Conservation (phyloP, 768 basidiomycete species). For the Paxillus rubicundulus region DNA sequence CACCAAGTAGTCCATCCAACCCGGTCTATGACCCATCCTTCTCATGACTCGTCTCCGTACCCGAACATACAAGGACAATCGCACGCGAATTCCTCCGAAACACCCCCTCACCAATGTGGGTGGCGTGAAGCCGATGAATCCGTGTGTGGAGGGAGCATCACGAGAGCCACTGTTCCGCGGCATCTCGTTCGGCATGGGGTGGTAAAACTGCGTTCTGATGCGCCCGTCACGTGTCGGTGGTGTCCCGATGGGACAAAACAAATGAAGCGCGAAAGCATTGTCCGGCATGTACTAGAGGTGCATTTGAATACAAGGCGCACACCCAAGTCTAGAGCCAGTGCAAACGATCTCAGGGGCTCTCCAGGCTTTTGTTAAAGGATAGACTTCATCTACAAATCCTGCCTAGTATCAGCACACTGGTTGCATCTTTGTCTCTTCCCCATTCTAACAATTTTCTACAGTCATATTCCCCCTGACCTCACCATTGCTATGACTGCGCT, state of each 20-base stretch:
- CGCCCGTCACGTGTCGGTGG: conserved; percentile 6
- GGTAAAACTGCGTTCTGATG: fast-evolving
- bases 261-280: conserved; percentile 18
- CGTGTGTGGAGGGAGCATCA: conserved; percentile 1
- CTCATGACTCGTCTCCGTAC: neutral
- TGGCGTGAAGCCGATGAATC: conserved; percentile 6
- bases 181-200: conserved; percentile 12
- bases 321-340: too few relatives aligned
- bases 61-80: neutral
- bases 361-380: too few relatives aligned
- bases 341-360: too few relatives aligned
- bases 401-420: too few relatives aligned
- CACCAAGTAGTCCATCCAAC: neutral
- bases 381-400: too few relatives aligned
- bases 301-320: conserved; percentile 15
- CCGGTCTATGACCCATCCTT: neutral
- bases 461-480: too few relatives aligned
- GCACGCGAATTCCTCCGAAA: neutral
- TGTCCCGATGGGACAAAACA: fast-evolving
- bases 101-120: neutral
- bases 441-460: too few relatives aligned
- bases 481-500: too few relatives aligned
- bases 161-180: neutral
- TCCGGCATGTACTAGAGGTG: conserved; percentile 13
- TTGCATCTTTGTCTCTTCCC: too few relatives aligned